Conservation (phyloP, 2,329 filamentous ascomycete species). For the Aspergillus ibericus region DNA sequence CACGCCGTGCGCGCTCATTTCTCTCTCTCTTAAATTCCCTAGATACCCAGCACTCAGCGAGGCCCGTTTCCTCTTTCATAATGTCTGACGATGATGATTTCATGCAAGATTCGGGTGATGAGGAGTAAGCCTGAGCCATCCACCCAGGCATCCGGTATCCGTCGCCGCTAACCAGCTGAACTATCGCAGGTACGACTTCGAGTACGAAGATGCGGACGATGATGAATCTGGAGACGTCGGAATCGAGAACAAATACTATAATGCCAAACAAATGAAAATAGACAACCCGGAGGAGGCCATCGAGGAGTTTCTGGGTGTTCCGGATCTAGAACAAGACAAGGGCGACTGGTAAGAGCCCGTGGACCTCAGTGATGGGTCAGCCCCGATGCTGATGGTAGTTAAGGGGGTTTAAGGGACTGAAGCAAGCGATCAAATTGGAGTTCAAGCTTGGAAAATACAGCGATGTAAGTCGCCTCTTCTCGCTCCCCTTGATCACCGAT, state of each 20-base stretch:
- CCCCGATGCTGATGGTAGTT: constrained; percentile 23
- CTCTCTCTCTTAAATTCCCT: not conserved
- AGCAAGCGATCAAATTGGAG: constrained; percentile 97
- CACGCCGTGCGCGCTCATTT: not conserved
- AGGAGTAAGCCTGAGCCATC: constrained; percentile 61
- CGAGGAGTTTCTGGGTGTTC: constrained; percentile 87
- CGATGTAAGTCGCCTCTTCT: constrained; percentile 57
- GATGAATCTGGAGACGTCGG: constrained; percentile 86
- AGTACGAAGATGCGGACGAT: constrained; percentile 93
- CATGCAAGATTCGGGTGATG: constrained; percentile 87
- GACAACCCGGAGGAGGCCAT: constrained; percentile 86
- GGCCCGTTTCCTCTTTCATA: constrained; percentile 2
- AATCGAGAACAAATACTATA: constrained; percentile 99
- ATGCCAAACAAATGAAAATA: constrained; percentile 93
- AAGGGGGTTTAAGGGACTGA: constrained; percentile 90
- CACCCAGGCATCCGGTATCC: not conserved
- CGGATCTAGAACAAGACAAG: constrained; percentile 81
- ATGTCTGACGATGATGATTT: constrained; percentile 90
- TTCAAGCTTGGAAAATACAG: constrained; percentile 89
- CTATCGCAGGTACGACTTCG: constrained; percentile 76
- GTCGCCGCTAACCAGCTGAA: constrained; percentile 25
- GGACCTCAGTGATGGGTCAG: not conserved
- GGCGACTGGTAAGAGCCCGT: constrained; percentile 70
- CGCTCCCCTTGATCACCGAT: not conserved
- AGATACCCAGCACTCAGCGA: not conserved